Conservation (phyloP, 176 grass and related monocot genomes). For the Musa acuminata region DNA sequence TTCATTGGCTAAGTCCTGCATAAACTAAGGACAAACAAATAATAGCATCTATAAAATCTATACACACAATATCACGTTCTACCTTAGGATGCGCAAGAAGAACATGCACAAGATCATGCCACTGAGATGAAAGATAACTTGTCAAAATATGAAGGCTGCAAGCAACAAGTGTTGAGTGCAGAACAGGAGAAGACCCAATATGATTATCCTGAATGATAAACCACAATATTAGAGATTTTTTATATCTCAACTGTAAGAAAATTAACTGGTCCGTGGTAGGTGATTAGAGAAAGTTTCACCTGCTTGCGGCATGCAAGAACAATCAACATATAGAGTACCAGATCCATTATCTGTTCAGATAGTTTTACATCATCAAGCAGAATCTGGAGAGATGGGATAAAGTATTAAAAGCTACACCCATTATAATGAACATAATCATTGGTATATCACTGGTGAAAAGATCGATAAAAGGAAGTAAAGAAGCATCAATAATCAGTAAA, state of each 20-base stretch:
- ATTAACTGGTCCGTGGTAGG: constrained; percentile 5
- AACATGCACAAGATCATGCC: constrained; percentile 92
- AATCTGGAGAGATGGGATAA: constrained; percentile 36
- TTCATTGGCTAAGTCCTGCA: background rate
- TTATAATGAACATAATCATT: background rate
- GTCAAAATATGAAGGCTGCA: constrained; percentile 74
- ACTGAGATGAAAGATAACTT: constrained; percentile 72
- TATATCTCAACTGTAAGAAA: constrained; percentile 9
- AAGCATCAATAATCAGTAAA: background rate
- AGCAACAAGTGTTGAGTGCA: constrained; percentile 66
- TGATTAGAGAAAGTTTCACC: constrained; percentile 33
- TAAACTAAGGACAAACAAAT: background rate
- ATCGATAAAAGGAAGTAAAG: background rate
- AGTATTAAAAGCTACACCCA: constrained; percentile 17
- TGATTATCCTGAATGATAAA: constrained; percentile 54
- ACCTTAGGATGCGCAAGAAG: constrained; percentile 96
- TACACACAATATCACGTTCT: background rate
- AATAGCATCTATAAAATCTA: background rate
- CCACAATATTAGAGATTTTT: constrained; percentile 30
- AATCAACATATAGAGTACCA: constrained; percentile 67
- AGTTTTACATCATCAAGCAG: constrained; percentile 83
- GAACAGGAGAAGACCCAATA: constrained; percentile 44
- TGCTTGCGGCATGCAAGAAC: constrained; percentile 70
- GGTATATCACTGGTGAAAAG: background rate
- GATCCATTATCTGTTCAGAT: constrained; percentile 86